phyloP scores from a whole-genome alignment of 1,284 basidiomycete species.

The Ceratobasidium sp. region DNA sequence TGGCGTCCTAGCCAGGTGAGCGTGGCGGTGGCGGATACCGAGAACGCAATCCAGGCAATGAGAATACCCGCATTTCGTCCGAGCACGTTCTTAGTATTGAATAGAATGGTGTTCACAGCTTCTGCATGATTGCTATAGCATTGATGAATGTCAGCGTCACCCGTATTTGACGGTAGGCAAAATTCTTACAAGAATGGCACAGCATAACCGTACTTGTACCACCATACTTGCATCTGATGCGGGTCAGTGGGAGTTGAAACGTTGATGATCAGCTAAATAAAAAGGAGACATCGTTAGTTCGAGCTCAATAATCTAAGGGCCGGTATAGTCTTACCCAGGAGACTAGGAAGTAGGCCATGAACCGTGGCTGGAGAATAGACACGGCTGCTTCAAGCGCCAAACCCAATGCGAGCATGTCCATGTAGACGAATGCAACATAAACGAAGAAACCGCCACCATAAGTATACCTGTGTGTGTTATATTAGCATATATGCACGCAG shows the following conservation, averaged over 20 bases:
- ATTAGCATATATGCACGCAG: background rate
- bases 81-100: constrained; percentile 64
- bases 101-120: constrained; percentile 62
- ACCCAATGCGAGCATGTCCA: constrained; percentile 53
- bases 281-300: background rate
- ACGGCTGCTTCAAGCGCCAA: constrained; percentile 56
- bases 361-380: constrained; percentile 47
- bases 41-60: constrained; percentile 62
- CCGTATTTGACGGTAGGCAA: background rate
- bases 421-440: constrained; percentile 58
- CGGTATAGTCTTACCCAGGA: constrained; percentile 36
- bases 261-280: constrained; percentile 56
- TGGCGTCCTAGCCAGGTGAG: constrained; percentile 58
- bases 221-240: constrained; percentile 59
- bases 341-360: constrained; percentile 50
- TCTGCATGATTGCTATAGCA: constrained; percentile 19
- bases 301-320: background rate
- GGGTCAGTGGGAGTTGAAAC: constrained; percentile 58
- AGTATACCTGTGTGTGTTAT: background rate
- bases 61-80: constrained; percentile 64
- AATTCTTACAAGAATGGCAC: constrained; percentile 21
- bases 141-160: background rate
- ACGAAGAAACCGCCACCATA: constrained; percentile 62
- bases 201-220: constrained; percentile 53
- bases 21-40: constrained; percentile 58